Evolutionary conservation across 345 rosid genomes (phyloP).

Genomic region (Murraya koenigii): DNA sequence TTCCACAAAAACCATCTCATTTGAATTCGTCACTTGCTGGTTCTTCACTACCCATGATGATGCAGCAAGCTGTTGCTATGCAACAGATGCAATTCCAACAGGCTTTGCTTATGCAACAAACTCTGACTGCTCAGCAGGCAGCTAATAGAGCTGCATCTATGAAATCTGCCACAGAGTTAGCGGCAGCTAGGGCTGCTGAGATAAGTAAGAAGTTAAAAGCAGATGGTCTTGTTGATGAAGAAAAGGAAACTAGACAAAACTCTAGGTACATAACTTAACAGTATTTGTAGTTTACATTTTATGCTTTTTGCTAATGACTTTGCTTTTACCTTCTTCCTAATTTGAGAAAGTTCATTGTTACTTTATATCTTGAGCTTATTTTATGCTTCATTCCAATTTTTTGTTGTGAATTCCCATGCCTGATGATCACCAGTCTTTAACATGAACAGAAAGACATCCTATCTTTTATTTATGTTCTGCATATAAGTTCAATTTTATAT

Average conservation of each 20-base stretch:
- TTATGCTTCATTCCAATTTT: neutral
- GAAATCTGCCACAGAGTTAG: constrained; percentile 98
- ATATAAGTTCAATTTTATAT: neutral
- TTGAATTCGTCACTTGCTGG: constrained; percentile 49
- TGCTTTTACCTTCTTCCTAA: neutral
- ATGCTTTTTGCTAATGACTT: neutral
- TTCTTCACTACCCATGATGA: constrained; percentile 91
- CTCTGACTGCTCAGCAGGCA: constrained; percentile 94
- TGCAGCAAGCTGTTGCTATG: constrained; percentile 99
- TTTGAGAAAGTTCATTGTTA: neutral
- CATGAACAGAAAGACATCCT: neutral
- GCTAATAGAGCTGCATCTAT: constrained; percentile 90
- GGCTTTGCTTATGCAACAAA: constrained; percentile 96
- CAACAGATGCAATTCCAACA: constrained; percentile 99
- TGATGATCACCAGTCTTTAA: neutral
- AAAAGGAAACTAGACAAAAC: constrained; percentile 50
- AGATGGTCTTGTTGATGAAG: constrained; percentile 69
- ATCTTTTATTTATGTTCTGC: constrained; percentile 1
- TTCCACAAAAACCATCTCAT: constrained; percentile 70
- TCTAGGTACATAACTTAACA: constrained; percentile 46
- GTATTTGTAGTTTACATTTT: neutral
- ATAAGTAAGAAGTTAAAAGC: constrained; percentile 84
- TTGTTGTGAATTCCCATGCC: neutral
- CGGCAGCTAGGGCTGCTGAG: constrained; percentile 97
- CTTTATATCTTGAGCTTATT: neutral